Evolutionary conservation across 2,329 filamentous ascomycete genomes (phyloP).

Genomic region (Cordyceps cicadae): DNA sequence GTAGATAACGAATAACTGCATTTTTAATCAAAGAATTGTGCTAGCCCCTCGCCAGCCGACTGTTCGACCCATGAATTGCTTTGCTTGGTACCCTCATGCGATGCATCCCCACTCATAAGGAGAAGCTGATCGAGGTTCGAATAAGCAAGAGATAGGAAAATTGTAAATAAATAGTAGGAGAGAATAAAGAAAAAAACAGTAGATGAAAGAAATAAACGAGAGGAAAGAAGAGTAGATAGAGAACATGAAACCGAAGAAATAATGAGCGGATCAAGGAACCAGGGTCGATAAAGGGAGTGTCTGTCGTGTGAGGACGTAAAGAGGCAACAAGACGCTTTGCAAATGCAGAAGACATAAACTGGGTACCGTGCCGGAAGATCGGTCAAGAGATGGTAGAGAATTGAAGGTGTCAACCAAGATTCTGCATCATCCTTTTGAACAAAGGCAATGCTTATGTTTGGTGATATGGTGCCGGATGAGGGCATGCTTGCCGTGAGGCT

Average conservation of each 20-base stretch:
- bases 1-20: background rate
- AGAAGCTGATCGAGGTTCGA: background rate
- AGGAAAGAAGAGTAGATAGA: background rate
- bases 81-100: too few species aligned
- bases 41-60: background rate
- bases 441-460: background rate
- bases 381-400: background rate
- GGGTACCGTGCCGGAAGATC: background rate
- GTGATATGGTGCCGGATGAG: conserved; percentile 3
- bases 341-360: background rate
- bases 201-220: background rate
- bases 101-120: background rate
- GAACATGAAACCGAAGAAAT: background rate
- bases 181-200: background rate
- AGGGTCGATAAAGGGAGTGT: background rate
- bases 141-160: background rate
- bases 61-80: background rate
- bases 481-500: conserved; percentile 9
- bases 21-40: conserved; percentile 2
- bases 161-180: background rate
- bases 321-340: background rate
- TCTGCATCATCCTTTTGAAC: background rate
- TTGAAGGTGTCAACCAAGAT: background rate
- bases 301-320: background rate
- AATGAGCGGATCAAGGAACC: background rate